Evolutionary conservation across 2,329 filamentous ascomycete species (phyloP).

Genomic region (Spiromastix sp.): DNA sequence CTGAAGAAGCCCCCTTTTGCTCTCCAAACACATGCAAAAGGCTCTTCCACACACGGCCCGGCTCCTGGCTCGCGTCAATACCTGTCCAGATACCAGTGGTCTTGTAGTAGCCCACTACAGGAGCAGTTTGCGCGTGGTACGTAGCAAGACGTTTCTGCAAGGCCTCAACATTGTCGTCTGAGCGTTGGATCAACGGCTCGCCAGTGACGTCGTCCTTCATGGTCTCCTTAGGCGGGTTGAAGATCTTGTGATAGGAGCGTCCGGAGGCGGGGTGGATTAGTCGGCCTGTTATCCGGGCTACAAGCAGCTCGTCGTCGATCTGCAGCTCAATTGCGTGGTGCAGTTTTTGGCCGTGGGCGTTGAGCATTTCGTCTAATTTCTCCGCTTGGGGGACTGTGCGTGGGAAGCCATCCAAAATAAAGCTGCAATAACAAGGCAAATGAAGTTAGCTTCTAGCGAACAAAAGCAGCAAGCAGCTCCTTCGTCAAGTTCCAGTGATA

Average conservation of each 20-base stretch:
- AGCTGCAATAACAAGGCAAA: slow-evolving; percentile 45
- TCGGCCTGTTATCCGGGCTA: slow-evolving; percentile 92
- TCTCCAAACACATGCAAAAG: slow-evolving; percentile 74
- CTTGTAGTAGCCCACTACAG: slow-evolving; percentile 94
- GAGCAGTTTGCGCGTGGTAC: slow-evolving; percentile 88
- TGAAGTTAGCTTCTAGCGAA: neutral
- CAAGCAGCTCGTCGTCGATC: slow-evolving; percentile 88
- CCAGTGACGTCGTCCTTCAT: slow-evolving; percentile 98
- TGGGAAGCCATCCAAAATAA: slow-evolving; percentile 98
- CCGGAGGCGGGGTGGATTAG: slow-evolving; percentile 92
- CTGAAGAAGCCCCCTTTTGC: slow-evolving; percentile 39
- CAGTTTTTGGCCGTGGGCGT: slow-evolving; percentile 65
- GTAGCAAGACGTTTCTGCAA: slow-evolving; percentile 89
- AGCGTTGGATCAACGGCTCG: slow-evolving; percentile 91
- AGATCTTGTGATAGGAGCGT: slow-evolving; percentile 94
- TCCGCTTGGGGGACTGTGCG: slow-evolving; percentile 92
- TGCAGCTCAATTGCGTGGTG: slow-evolving; percentile 94
- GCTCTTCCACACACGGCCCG: slow-evolving; percentile 90
- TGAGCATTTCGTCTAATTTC: slow-evolving; percentile 87
- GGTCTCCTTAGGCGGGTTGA: slow-evolving; percentile 88
- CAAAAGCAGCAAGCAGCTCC: neutral
- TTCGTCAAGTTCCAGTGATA: slow-evolving; percentile 1
- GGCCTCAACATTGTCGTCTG: slow-evolving; percentile 92
- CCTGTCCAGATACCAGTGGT: slow-evolving; percentile 94
- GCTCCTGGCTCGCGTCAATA: slow-evolving; percentile 92